Conservation (phyloP, 2,329 filamentous ascomycete genomes). For the Venturia asperata region DNA sequence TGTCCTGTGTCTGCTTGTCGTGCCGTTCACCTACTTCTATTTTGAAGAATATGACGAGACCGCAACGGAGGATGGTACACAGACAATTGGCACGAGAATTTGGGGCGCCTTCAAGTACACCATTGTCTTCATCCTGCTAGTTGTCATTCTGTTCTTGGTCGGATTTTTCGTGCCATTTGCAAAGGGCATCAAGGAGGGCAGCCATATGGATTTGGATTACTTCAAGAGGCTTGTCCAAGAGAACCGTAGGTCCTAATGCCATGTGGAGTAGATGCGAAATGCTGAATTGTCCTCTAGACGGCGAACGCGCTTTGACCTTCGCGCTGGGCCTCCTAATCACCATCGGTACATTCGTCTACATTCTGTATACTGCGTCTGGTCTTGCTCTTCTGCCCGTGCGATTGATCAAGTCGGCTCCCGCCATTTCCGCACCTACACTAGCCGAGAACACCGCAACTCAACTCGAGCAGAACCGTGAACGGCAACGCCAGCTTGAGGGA, state of each 20-base stretch:
- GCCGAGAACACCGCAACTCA: constrained; percentile 70
- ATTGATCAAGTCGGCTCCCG: constrained; percentile 85
- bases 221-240: constrained; percentile 78
- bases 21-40: constrained; percentile 97
- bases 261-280: not conserved
- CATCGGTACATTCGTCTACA: constrained; percentile 76
- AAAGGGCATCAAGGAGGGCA: constrained; percentile 52
- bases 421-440: constrained; percentile 73
- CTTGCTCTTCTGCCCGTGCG: constrained; percentile 82
- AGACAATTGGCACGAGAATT: constrained; percentile 63
- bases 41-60: constrained; percentile 96
- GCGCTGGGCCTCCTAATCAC: constrained; percentile 81
- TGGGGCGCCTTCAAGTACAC: constrained; percentile 90
- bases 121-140: constrained; percentile 69
- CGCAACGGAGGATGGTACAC: constrained; percentile 69
- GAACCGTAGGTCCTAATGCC: constrained; percentile 54
- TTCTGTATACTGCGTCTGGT: constrained; percentile 81
- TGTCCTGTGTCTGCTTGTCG: constrained; percentile 76
- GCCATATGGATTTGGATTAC: constrained; percentile 77
- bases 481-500: constrained; percentile 83
- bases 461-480: constrained; percentile 80
- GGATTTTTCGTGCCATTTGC: constrained; percentile 90
- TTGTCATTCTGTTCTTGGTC: constrained; percentile 77
- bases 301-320: constrained; percentile 88
- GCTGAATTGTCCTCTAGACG: constrained; percentile 45